These are phyloP conservation scores for Yarrowia sp. DNA, from an alignment of 805 yeast species.

Conservation along the genomic window DNA sequence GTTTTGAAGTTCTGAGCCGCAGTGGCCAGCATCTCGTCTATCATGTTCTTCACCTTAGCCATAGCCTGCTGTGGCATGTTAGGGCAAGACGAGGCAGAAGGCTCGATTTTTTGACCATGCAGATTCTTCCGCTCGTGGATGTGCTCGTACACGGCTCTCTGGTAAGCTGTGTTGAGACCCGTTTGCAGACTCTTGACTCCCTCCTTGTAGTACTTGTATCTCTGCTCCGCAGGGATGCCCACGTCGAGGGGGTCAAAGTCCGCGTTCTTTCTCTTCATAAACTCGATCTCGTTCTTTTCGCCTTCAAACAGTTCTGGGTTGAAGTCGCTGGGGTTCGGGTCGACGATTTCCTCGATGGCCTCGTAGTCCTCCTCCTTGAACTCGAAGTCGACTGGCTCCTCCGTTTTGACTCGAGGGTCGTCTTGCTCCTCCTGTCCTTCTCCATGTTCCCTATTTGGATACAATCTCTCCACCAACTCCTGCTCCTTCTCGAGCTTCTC, in stretches of 20 bases:
- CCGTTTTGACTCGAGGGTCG: background rate
- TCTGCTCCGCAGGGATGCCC: background rate
- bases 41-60: slow-evolving; percentile 4
- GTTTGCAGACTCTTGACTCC: background rate
- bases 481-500: background rate
- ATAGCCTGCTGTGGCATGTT: slow-evolving; percentile 27
- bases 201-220: background rate
- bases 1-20: background rate
- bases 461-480: too few species aligned
- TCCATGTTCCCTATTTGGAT: too few species aligned
- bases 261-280: too few species aligned
- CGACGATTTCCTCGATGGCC: too few species aligned
- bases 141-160: slow-evolving; percentile 31
- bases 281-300: too few species aligned
- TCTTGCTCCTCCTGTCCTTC: background rate
- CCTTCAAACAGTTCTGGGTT: background rate
- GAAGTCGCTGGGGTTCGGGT: background rate
- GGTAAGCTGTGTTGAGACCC: slow-evolving; percentile 34
- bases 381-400: background rate
- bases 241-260: too few species aligned
- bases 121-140: slow-evolving; percentile 26
- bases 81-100: slow-evolving; percentile 25
- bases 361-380: background rate
- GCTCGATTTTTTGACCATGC: background rate
- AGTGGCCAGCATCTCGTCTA: slow-evolving; percentile 23